A percentile compares a stretch with the other conserved stretches of the same genome.
Conservation (phyloP, 345 rosid species). For the Nephelium lappaceum region DNA sequence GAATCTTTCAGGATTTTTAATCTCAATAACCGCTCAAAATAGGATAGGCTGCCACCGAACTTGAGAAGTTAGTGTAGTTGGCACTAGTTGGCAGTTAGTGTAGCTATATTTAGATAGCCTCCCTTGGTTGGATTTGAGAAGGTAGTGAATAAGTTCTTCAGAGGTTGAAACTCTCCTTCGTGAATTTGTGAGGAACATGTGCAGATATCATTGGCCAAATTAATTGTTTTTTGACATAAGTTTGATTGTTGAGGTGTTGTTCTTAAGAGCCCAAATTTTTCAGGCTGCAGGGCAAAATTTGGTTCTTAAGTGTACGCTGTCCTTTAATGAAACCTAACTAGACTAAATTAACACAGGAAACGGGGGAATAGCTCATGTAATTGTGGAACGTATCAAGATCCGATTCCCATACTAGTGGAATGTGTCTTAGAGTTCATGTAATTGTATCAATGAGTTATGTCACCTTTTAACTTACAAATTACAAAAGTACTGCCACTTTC, state of each 20-base stretch:
- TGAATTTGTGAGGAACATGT: not conserved
- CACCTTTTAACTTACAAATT: not conserved
- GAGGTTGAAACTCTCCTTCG: not conserved
- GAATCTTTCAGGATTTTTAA: no score
- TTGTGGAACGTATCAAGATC: not conserved
- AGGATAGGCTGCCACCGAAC: no score
- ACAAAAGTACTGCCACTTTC: no score
- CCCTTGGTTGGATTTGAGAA: not conserved
- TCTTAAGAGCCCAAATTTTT: no score
- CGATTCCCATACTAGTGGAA: not conserved
- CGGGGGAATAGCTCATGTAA: not conserved
- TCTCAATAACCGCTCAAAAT: no score
- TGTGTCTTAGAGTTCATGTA: not conserved
- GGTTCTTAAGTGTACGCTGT: no score
- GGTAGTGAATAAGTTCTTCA: not conserved
- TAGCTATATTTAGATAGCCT: not conserved
- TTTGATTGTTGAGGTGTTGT: no score
- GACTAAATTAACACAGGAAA: slow-evolving; percentile 8
- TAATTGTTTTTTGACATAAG: no score
- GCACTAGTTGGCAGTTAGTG: not conserved
- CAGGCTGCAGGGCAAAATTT: no score
- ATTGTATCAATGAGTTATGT: not conserved
- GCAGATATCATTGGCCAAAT: no score
- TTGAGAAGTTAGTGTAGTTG: no score
- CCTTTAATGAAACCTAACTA: slow-evolving; percentile 9